Percentiles rank a stretch among this genome's conserved stretches.
phyloP scores from a whole-genome alignment of 495 filamentous ascomycete species.

The Articulospora tetracladia region DNA sequence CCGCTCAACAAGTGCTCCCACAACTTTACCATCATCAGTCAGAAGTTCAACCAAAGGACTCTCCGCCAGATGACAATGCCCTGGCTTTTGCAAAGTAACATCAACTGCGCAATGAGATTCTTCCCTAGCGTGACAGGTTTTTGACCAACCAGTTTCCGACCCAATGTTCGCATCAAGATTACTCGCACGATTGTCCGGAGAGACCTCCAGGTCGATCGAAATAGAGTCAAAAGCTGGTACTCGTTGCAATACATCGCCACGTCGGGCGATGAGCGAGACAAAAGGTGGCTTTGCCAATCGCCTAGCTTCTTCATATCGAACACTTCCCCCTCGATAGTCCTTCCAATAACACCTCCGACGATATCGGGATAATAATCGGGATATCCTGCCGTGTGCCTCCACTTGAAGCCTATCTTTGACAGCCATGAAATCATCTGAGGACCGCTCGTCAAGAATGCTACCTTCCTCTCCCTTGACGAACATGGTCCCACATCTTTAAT shows the following conservation, averaged over 20 bases:
- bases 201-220: not conserved
- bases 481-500: conserved; percentile 14
- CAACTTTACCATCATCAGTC: conserved; percentile 1
- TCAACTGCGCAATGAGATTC: conserved; percentile 20
- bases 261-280: not conserved
- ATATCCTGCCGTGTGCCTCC: conserved; percentile 2
- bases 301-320: conserved; percentile 26
- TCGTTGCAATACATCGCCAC: conserved; percentile 3
- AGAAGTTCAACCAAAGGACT: conserved; percentile 6
- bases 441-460: conserved; percentile 23
- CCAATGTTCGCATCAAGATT: not conserved
- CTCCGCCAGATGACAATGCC: conserved; percentile 18
- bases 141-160: not conserved
- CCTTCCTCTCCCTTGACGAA: conserved; percentile 12
- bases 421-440: conserved; percentile 27
- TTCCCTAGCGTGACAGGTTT: conserved; percentile 19
- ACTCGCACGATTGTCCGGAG: not conserved
- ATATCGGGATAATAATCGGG: conserved; percentile 26
- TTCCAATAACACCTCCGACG: conserved; percentile 7
- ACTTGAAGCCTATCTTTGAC: conserved; percentile 9
- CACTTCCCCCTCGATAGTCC: conserved; percentile 19
- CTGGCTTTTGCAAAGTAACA: conserved; percentile 6
- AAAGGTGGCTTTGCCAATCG: not conserved
- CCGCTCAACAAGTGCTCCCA: conserved; percentile 11
- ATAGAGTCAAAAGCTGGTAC: not conserved